Conservation (phyloP, 164 flowering plant species). For the Warburgia ugandensis region DNA sequence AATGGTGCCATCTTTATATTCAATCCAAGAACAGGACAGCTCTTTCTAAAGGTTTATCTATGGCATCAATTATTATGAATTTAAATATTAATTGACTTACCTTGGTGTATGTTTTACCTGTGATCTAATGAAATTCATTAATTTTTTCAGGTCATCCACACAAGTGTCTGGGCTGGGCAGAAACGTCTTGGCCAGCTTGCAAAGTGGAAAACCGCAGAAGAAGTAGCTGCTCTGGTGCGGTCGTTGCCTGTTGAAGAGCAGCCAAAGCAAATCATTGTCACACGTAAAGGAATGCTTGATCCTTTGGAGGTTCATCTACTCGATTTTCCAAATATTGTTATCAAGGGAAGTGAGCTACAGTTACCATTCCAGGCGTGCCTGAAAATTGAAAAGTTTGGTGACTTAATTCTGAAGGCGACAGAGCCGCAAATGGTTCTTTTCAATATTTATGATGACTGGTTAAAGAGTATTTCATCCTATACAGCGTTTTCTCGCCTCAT, state of each 20-base stretch:
- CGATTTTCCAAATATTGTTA: constrained; percentile 98
- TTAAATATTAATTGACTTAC: no score
- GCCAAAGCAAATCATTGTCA: constrained; percentile 97
- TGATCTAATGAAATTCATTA: no score
- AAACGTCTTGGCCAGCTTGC: constrained; percentile 99
- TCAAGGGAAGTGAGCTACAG: constrained; percentile 98
- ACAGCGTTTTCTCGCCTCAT: constrained; percentile 97
- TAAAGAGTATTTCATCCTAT: constrained; percentile 94
- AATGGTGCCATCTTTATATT: constrained; percentile 99
- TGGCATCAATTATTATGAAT: no score
- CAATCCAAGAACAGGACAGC: constrained; percentile 96
- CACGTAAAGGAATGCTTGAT: constrained; percentile 99
- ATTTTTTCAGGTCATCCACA: constrained; percentile 82
- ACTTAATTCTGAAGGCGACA: constrained; percentile 90
- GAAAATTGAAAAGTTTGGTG: constrained; percentile 99
- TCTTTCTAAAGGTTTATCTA: constrained; percentile 74
- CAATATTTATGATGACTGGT: constrained; percentile 98
- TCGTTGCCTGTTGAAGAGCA: constrained; percentile 99
- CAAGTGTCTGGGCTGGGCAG: constrained; percentile 99
- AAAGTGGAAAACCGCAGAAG: constrained; percentile 99
- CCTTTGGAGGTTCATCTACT: constrained; percentile 97
- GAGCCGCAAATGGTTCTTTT: constrained; percentile 99
- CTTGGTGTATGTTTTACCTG: not conserved
- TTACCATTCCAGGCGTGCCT: constrained; percentile 98
- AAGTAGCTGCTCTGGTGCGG: constrained; percentile 99